Percentiles rank a stretch among this genome's conserved stretches.
Evolutionary conservation across 2,329 filamentous ascomycete genomes (phyloP).

Genomic region (Exophiala bonariae): DNA sequence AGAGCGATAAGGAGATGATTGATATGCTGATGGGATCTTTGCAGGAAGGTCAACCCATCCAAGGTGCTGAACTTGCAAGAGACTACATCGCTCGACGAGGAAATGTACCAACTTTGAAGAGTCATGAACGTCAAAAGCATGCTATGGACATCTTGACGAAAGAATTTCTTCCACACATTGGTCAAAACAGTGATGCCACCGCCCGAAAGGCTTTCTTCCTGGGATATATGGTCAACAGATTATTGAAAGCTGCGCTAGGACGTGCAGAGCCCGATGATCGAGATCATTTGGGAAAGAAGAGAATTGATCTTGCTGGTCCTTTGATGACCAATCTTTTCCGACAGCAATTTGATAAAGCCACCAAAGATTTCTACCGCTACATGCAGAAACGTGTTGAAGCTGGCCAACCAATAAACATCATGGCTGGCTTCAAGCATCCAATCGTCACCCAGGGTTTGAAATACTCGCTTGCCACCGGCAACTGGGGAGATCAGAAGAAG

Average conservation of each 20-base stretch:
- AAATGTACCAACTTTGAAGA: slow-evolving; percentile 67
- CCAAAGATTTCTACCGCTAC: slow-evolving; percentile 85
- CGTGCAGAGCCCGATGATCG: slow-evolving; percentile 93
- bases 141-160: slow-evolving; percentile 95
- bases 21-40: slow-evolving; percentile 97
- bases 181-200: slow-evolving; percentile 89
- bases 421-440: slow-evolving; percentile 84
- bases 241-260: slow-evolving; percentile 89
- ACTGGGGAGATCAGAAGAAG: slow-evolving; percentile 99
- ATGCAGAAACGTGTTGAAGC: slow-evolving; percentile 90
- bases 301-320: slow-evolving; percentile 90
- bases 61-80: slow-evolving; percentile 89
- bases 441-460: slow-evolving; percentile 93
- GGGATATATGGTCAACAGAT: slow-evolving; percentile 97
- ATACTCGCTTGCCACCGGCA: slow-evolving; percentile 94
- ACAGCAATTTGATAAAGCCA: slow-evolving; percentile 84
- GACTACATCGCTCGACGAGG: slow-evolving; percentile 96
- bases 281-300: slow-evolving; percentile 99
- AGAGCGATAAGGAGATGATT: slow-evolving; percentile 92
- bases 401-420: slow-evolving; percentile 84
- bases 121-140: slow-evolving; percentile 83
- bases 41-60: slow-evolving; percentile 93
- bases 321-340: slow-evolving; percentile 96
- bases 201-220: slow-evolving; percentile 97
- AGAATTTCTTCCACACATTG: slow-evolving; percentile 94